phyloP scores from a whole-genome alignment of 345 rosid species.

The Noccaea caerulescens region DNA sequence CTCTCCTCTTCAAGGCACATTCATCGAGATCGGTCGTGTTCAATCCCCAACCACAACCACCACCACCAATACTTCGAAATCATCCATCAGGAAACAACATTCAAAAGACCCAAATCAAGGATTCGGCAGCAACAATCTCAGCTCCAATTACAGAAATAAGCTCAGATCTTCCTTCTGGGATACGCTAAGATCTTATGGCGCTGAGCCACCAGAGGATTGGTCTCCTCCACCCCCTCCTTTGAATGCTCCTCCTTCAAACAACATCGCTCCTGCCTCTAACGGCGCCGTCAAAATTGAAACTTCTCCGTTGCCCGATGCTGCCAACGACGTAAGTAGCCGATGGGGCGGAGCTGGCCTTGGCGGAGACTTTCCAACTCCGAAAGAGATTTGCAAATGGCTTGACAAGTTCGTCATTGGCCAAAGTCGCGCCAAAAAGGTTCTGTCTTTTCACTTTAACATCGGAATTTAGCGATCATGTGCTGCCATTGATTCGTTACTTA shows the following conservation, averaged over 20 bases:
- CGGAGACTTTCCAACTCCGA: conserved; percentile 89
- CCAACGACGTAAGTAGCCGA: conserved; percentile 43
- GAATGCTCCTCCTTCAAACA: conserved; percentile 54
- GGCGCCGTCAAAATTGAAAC: conserved; percentile 64
- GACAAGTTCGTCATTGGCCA: conserved; percentile 92
- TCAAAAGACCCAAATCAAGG: conserved; percentile 36
- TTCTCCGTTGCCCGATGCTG: conserved; percentile 49
- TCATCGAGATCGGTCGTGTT: conserved; percentile 73
- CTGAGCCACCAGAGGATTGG: conserved; percentile 75
- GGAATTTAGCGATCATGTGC: background rate
- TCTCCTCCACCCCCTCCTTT: conserved; percentile 58
- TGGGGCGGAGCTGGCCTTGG: conserved; percentile 95
- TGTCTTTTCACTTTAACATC: background rate
- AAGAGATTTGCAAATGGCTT: conserved; percentile 84
- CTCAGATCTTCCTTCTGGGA: conserved; percentile 77
- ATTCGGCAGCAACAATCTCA: conserved; percentile 36
- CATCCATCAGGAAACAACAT: conserved; percentile 41
- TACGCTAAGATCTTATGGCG: conserved; percentile 66
- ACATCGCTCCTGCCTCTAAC: conserved; percentile 65
- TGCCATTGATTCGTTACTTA: conserved; percentile 2
- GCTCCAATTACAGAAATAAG: conserved; percentile 40
- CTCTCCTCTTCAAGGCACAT: conserved; percentile 88
- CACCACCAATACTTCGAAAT: conserved; percentile 26
- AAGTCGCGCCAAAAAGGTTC: conserved; percentile 81
- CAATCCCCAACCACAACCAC: conserved; percentile 36